Evolutionary conservation across 257 asterid genomes (phyloP).

Genomic region (Lycium ferocissimum): DNA sequence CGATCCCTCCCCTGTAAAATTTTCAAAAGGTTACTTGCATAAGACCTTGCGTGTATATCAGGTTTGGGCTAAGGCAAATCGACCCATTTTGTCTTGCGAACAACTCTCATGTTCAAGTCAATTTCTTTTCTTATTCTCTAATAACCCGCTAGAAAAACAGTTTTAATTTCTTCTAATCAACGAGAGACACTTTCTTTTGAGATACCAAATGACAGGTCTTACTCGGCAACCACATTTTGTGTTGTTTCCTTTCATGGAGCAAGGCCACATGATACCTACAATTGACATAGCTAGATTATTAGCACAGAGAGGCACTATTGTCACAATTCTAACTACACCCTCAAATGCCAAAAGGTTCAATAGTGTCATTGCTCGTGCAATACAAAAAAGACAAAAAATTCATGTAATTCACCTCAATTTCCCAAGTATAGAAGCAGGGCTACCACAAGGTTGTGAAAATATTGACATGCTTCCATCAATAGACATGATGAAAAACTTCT

Average conservation of each 20-base stretch:
- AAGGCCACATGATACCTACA: constrained; percentile 40
- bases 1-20: too few species aligned
- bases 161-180: too few species aligned
- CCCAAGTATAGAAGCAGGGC: constrained; percentile 37
- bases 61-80: too few species aligned
- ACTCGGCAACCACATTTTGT: constrained; percentile 35
- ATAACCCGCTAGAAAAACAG: too few species aligned
- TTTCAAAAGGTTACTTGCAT: too few species aligned
- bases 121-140: too few species aligned
- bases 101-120: too few species aligned
- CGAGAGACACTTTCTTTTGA: too few species aligned
- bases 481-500: constrained; percentile 25
- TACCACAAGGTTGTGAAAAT: constrained; percentile 40
- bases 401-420: constrained; percentile 32
- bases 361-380: not conserved
- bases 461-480: constrained; percentile 40
- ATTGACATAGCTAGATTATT: constrained; percentile 34
- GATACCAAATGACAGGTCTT: too few species aligned
- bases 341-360: constrained; percentile 34
- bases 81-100: too few species aligned
- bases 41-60: too few species aligned
- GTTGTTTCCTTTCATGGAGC: constrained; percentile 44
- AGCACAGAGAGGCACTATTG: constrained; percentile 3
- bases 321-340: constrained; percentile 36
- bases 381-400: not conserved